Base-by-base conservation (phyloP, 2,329 filamentous ascomycete genomes). In the Calonectria honghensis region DNA sequence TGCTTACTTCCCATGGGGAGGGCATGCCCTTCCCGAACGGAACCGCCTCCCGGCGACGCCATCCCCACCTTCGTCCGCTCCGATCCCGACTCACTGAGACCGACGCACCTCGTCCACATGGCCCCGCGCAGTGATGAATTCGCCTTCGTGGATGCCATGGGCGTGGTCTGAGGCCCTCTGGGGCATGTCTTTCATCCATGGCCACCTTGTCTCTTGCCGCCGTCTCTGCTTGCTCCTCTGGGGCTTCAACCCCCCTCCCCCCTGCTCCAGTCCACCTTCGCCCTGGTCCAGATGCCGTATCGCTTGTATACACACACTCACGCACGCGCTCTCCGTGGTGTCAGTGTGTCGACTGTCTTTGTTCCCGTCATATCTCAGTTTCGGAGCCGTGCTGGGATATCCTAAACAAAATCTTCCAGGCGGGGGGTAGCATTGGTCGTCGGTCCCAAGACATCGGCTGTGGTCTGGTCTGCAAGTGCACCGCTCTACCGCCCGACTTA, bases 381-480 rank as follows among this genome's bases (percentile, higher is more conserved):
- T 72, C 29, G 29, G 48, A 54, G 39, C 65, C 35, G 64, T 61
- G 65, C 69, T 64, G 24, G 61, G 54, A 39, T 35, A 45, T 63
- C 39, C 54, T 16, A 69, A 69, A 69, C 67, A 63, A 59, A 63
- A 24, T 54, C 64, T 52, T 51, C 35, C 57, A 68, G 57, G 48
- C 37, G 48, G 65, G 50, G 45, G 57, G 65, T 48, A 7, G 65
- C 35, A 63, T 41, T 64, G 54, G 52, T 27, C 16, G 35, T 64
- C 37, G 37, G 65, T 51, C 63, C 70, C 65, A 68, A 65, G 70
- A 68, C 72, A 73, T 51, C 51, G 72, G 75, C 45, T 52, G 73
- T 80, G 77, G 72, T 69, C 73, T 75, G 65, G 32, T 59, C 54
- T 61, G 57, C 57, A 61, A 61, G 35, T 71, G 57, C 70, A 67